A percentile compares a stretch with the other conserved stretches of the same genome.
Evolutionary conservation across 2,329 filamentous ascomycete genomes (phyloP).

Genomic region (Allantophomopsis lycopodina): DNA sequence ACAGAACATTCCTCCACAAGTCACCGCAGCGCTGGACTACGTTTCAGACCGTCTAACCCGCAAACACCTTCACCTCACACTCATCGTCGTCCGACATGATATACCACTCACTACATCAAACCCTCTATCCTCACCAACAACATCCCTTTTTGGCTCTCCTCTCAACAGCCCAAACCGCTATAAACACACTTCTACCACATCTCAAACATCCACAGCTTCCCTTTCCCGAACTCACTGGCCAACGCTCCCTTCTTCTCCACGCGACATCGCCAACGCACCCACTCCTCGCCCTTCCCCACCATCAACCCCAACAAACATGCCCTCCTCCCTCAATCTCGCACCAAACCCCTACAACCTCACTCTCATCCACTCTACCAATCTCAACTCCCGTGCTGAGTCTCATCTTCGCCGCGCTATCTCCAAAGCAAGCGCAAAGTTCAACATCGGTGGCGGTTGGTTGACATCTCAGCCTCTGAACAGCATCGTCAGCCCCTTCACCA

Average conservation of each 20-base stretch:
- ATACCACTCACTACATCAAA: slow-evolving; percentile 18
- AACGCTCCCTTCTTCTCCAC: slow-evolving; percentile 11
- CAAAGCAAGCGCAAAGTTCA: slow-evolving; percentile 37
- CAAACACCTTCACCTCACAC: slow-evolving; percentile 40
- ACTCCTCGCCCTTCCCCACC: background rate
- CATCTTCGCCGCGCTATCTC: slow-evolving; percentile 31
- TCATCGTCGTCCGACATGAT: slow-evolving; percentile 41
- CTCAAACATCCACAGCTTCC: slow-evolving; percentile 5
- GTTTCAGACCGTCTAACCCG: slow-evolving; percentile 38
- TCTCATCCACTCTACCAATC: slow-evolving; percentile 29
- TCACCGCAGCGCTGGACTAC: slow-evolving; percentile 43
- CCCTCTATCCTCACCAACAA: slow-evolving; percentile 3
- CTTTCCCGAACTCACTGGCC: slow-evolving; percentile 12
- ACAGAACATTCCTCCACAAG: slow-evolving; percentile 39
- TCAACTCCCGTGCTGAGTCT: slow-evolving; percentile 32
- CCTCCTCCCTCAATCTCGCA: slow-evolving; percentile 20
- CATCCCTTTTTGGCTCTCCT: background rate
- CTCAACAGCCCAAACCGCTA: background rate
- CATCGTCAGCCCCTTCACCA: slow-evolving; percentile 29
- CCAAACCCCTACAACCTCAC: slow-evolving; percentile 31
- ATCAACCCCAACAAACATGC: background rate
- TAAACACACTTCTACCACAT: slow-evolving; percentile 3
- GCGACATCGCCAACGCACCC: background rate
- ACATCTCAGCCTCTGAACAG: slow-evolving; percentile 22
- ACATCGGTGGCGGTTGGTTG: slow-evolving; percentile 21